Conservation (phyloP, 2,329 filamentous ascomycete species). For the Paecilomyces variotii region DNA sequence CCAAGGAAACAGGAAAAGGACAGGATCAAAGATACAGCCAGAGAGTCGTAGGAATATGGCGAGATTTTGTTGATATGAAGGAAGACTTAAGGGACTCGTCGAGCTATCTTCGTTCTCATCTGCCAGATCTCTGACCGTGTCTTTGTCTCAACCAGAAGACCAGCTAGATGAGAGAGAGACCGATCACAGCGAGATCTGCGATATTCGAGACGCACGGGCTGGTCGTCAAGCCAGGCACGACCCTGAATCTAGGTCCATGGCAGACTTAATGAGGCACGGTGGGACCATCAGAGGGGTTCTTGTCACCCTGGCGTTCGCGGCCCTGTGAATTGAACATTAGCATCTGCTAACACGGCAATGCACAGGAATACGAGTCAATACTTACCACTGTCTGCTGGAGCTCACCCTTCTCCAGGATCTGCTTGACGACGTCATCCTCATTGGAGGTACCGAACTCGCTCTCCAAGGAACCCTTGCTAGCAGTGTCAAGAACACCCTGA, state of each 20-base stretch:
- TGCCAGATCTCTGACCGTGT: not conserved
- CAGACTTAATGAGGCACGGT: not conserved
- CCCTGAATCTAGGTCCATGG: not conserved
- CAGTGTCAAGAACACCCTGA: slow-evolving; percentile 69
- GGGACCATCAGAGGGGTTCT: slow-evolving; percentile 19
- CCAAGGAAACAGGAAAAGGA: not conserved
- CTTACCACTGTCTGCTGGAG: slow-evolving; percentile 55
- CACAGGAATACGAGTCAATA: not conserved
- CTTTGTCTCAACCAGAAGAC: not conserved
- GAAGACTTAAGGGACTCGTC: not conserved
- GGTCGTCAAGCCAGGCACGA: not conserved
- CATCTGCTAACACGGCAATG: not conserved
- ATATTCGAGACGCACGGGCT: not conserved
- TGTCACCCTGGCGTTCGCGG: slow-evolving; percentile 22
- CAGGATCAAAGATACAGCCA: not conserved
- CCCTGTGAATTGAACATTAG: slow-evolving; percentile 12
- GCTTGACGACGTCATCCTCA: slow-evolving; percentile 71
- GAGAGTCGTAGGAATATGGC: not conserved
- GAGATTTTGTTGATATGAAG: not conserved
- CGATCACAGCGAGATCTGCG: not conserved
- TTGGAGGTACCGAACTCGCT: slow-evolving; percentile 78
- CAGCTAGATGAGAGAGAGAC: not conserved
- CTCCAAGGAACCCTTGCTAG: slow-evolving; percentile 66
- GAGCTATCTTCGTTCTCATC: not conserved
- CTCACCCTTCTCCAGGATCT: slow-evolving; percentile 70